Conservation (phyloP, 768 basidiomycete genomes). For the Lactarius vividus region DNA sequence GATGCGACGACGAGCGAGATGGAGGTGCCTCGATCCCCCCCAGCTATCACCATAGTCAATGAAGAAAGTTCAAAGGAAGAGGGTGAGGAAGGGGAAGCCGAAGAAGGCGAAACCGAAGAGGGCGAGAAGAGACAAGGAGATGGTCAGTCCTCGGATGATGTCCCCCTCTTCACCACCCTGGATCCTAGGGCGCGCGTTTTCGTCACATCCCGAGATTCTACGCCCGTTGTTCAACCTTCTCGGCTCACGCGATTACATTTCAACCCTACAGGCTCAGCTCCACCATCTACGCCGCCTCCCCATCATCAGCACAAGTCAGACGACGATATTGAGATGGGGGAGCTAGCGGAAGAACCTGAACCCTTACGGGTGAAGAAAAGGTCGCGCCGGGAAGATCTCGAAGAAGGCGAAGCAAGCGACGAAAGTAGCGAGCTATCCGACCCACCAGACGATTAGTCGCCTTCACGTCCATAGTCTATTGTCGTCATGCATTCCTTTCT, state of each 20-base stretch:
- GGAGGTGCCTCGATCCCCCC: conserved; percentile 43
- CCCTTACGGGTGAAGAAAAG: conserved; percentile 51
- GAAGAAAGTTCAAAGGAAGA: conserved; percentile 30
- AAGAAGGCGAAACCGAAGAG: conserved; percentile 45
- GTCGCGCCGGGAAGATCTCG: conserved; percentile 60
- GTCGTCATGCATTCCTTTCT: conserved; percentile 14
- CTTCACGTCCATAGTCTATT: conserved; percentile 9
- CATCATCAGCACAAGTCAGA: conserved; percentile 29
- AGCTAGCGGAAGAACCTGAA: conserved; percentile 71
- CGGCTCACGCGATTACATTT: conserved; percentile 6
- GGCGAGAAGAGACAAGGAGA: conserved; percentile 40
- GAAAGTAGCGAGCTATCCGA: conserved; percentile 76
- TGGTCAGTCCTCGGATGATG: conserved; percentile 34
- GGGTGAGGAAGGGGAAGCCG: conserved; percentile 39
- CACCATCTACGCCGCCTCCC: conserved; percentile 26
- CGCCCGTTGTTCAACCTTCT: conserved; percentile 14
- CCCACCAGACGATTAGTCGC: conserved; percentile 54
- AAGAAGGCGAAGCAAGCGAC: conserved; percentile 86
- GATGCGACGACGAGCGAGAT: conserved; percentile 27
- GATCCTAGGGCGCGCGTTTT: conserved; percentile 38
- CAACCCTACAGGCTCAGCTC: conserved; percentile 20
- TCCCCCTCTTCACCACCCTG: conserved; percentile 32
- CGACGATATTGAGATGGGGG: conserved; percentile 91
- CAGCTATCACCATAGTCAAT: conserved; percentile 47
- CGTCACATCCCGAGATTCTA: conserved; percentile 33